A percentile compares a stretch with the other conserved stretches of the same genome.
Evolutionary conservation across 2,329 filamentous ascomycete species (phyloP).

Genomic region (Paraconiothyrium sp.): DNA sequence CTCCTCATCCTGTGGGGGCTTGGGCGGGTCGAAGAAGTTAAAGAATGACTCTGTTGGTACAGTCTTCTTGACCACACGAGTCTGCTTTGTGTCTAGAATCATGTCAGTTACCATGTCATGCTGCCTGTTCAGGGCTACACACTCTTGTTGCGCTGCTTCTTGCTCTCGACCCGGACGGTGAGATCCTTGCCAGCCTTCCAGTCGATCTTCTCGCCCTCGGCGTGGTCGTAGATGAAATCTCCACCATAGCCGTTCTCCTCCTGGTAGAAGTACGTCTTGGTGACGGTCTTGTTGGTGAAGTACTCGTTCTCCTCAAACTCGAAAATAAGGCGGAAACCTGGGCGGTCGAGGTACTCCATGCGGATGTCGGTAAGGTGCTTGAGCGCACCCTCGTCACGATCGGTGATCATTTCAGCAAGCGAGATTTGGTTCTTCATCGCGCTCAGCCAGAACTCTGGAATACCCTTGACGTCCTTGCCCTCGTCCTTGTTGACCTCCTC

Average conservation of each 20-base stretch:
- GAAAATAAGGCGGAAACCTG: constrained; percentile 97
- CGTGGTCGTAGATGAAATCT: constrained; percentile 99
- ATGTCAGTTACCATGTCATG: constrained; percentile 25
- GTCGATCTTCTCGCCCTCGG: constrained; percentile 96
- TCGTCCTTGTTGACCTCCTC: constrained; percentile 68
- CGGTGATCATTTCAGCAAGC: constrained; percentile 97
- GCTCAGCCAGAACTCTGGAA: constrained; percentile 99
- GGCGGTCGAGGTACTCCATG: constrained; percentile 99
- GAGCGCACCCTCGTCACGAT: constrained; percentile 92
- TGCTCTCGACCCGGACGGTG: constrained; percentile 94
- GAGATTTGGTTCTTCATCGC: constrained; percentile 99
- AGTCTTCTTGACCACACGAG: constrained; percentile 97
- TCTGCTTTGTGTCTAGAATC: constrained; percentile 91
- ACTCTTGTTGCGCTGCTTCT: constrained; percentile 99
- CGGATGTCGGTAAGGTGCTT: constrained; percentile 91
- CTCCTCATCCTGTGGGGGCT: constrained; percentile 80
- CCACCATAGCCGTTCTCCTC: constrained; percentile 98
- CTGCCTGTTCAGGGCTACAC: constrained; percentile 36
- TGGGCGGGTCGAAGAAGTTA: constrained; percentile 98
- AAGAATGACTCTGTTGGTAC: constrained; percentile 97
- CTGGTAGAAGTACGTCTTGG: constrained; percentile 99
- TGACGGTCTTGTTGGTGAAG: constrained; percentile 96
- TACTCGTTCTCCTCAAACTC: constrained; percentile 95
- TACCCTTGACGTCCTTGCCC: constrained; percentile 72
- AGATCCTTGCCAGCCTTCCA: constrained; percentile 95